Evolutionary conservation across 176 grass and related monocot genomes (phyloP).

Genomic region (Dendrocalamus sinicus): DNA sequence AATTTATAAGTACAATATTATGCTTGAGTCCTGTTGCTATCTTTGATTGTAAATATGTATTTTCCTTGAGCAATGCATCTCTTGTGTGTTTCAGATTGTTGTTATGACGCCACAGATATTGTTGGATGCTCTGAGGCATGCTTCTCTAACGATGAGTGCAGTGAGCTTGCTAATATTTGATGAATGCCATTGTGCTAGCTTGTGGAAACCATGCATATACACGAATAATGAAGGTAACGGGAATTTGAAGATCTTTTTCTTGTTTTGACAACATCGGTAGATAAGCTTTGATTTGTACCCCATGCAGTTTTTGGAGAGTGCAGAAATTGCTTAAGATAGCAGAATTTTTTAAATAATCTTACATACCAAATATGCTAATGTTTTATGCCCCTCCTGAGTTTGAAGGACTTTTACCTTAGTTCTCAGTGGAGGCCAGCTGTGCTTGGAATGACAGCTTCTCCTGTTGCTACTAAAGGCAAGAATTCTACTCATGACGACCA

Average conservation of each 20-base stretch:
- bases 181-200: constrained; percentile 62
- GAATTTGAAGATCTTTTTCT: constrained; percentile 23
- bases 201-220: constrained; percentile 72
- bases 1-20: neutral
- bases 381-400: constrained; percentile 8
- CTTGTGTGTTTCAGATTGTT: constrained; percentile 52
- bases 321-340: constrained; percentile 18
- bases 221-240: constrained; percentile 61
- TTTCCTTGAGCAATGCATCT: neutral
- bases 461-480: constrained; percentile 57
- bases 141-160: constrained; percentile 48
- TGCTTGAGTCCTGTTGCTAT: neutral
- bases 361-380: constrained; percentile 23
- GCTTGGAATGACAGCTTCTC: constrained; percentile 71
- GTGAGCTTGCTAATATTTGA: constrained; percentile 69
- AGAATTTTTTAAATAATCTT: constrained; percentile 7
- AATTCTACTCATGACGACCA: neutral
- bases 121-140: constrained; percentile 65
- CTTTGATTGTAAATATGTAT: constrained; percentile 15
- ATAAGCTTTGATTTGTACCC: constrained; percentile 22
- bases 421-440: constrained; percentile 57
- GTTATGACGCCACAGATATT: constrained; percentile 69
- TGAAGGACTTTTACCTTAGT: constrained; percentile 64
- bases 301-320: neutral
- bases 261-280: neutral